Conservation (phyloP, 2,329 filamentous ascomycete species). For the Colletotrichum somersetense region DNA sequence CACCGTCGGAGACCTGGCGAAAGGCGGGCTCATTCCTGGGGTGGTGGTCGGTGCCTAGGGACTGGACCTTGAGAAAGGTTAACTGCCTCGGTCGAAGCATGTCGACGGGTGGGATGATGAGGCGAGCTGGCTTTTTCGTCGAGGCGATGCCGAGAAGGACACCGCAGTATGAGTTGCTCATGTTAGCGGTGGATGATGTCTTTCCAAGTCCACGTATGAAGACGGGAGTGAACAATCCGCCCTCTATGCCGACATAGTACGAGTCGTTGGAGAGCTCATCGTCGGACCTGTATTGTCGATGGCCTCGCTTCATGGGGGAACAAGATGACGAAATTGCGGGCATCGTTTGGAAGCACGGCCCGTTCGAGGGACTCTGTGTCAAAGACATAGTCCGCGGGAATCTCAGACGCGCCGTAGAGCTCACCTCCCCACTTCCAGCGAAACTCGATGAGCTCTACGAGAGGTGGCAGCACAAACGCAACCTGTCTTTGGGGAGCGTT, state of each 20-base stretch:
- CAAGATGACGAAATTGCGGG: not conserved
- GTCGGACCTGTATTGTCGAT: not conserved
- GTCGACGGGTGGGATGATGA: conserved; percentile 10
- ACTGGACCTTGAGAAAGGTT: not conserved
- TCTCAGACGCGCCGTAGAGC: not conserved
- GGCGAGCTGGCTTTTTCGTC: not conserved
- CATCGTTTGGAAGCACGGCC: not conserved
- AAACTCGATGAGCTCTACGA: not conserved
- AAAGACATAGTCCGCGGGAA: not conserved
- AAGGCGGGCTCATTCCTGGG: not conserved
- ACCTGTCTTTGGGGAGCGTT: not conserved
- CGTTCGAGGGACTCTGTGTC: not conserved
- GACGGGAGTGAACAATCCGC: not conserved
- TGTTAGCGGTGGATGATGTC: not conserved
- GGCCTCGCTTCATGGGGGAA: not conserved
- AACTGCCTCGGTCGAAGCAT: conserved; percentile 14
- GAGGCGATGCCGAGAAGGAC: not conserved
- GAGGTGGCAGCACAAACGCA: not conserved
- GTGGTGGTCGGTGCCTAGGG: not conserved
- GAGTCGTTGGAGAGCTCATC: not conserved
- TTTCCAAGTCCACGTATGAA: not conserved
- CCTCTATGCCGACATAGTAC: conserved; percentile 8
- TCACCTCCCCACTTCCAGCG: not conserved
- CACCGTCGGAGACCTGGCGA: not conserved
- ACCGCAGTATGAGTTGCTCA: not conserved